phyloP scores from a whole-genome alignment of 371 early-diverging fungal genomes.

The Polyrhizophydium stewartii region DNA sequence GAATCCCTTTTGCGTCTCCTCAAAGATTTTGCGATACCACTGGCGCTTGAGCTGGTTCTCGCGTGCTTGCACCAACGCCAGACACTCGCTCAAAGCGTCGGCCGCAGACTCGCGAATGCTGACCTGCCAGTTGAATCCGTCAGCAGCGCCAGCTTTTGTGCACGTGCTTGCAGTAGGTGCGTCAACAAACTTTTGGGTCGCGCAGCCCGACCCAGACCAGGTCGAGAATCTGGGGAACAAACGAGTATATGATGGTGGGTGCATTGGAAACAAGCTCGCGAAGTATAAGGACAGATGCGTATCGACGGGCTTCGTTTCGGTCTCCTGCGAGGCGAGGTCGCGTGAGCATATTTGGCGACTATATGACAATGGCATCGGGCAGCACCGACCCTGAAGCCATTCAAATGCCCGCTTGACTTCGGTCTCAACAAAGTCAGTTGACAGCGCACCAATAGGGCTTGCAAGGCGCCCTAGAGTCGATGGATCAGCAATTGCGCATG shows the following conservation, averaged over 20 bases:
- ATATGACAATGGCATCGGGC: neutral
- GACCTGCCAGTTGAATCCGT: no score
- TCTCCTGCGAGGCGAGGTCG: constrained; percentile 38
- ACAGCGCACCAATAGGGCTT: neutral
- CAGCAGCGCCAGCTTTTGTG: no score
- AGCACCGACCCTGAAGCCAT: constrained; percentile 88
- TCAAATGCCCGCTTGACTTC: constrained; percentile 87
- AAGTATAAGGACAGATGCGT: constrained; percentile 85
- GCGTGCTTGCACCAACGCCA: constrained; percentile 76
- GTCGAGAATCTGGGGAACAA: constrained; percentile 81
- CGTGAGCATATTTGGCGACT: no score
- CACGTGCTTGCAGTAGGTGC: no score
- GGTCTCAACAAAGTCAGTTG: constrained; percentile 79
- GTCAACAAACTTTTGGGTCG: constrained; percentile 64
- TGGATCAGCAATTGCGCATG: neutral
- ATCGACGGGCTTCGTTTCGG: constrained; percentile 69
- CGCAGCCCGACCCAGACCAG: constrained; percentile 83
- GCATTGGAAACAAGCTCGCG: constrained; percentile 78
- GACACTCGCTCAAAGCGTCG: constrained; percentile 78
- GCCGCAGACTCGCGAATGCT: constrained; percentile 84
- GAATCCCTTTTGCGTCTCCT: constrained; percentile 79
- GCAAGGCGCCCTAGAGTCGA: neutral
- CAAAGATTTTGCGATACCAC: constrained; percentile 79
- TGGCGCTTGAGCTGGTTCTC: constrained; percentile 64
- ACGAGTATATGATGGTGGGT: constrained; percentile 80